Evolutionary conservation across 2,329 filamentous ascomycete species (phyloP).

Genomic region (Colletotrichum simmondsii): DNA sequence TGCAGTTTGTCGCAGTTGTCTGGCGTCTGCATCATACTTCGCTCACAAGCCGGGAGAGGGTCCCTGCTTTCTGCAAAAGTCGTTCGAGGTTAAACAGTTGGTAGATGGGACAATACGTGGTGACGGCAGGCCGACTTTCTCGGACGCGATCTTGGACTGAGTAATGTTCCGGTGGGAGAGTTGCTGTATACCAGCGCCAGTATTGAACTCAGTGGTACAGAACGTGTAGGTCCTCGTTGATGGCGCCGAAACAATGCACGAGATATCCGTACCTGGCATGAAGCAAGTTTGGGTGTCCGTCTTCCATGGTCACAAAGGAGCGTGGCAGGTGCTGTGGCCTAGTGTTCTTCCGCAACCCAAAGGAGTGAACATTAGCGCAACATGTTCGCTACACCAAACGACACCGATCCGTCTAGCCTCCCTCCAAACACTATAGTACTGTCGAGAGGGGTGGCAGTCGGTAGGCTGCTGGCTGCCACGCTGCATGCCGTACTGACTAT

Average conservation of each 20-base stretch:
- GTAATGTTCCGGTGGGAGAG: not conserved
- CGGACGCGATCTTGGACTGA: not conserved
- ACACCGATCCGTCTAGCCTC: not conserved
- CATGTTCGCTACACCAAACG: not conserved
- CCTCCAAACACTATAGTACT: not conserved
- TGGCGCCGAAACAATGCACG: slow-evolving; percentile 13
- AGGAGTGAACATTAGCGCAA: not conserved
- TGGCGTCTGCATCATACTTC: slow-evolving; percentile 18
- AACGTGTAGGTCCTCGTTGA: not conserved
- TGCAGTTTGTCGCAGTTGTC: slow-evolving; percentile 2
- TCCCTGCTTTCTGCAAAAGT: not conserved
- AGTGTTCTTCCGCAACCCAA: slow-evolving; percentile 4
- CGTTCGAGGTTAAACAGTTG: not conserved
- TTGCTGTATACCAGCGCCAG: not conserved
- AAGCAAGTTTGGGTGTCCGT: not conserved
- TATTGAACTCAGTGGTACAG: not conserved
- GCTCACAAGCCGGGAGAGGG: not conserved
- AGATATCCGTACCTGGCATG: slow-evolving; percentile 3
- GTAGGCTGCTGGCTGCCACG: not conserved
- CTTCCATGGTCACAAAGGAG: not conserved
- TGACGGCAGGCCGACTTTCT: not conserved
- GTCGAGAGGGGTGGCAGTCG: not conserved
- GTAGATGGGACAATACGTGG: not conserved
- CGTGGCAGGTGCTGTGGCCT: slow-evolving; percentile 7
- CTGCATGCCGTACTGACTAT: no score